Evolutionary conservation across 2,329 filamentous ascomycete genomes (phyloP), one percentile per base, ranked within the genome.

Genomic region (Rhytidhysteron rufulum): DNA sequence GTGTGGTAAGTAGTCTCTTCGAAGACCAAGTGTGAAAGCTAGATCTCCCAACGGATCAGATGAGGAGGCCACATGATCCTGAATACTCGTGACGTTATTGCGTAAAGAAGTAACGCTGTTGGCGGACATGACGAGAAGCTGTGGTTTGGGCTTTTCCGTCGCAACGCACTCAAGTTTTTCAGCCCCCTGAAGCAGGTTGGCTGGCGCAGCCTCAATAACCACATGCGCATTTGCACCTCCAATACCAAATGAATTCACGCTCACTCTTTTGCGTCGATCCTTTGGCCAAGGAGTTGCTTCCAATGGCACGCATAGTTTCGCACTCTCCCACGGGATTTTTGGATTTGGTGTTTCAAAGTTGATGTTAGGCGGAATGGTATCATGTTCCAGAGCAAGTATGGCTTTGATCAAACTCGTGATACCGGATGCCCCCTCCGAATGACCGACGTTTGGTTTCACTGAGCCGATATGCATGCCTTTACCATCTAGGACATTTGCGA

Each of bases 361-460:
- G 34, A 36, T 36, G 34, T 25, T 24, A 16, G 67, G 68, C 2
- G 47, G 68, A 9, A 72, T 71, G 2, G 45, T 57, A 1, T 49
- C 49, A 5, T 65, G 53, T 41, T 75, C 70, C 1, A 74, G 41
- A 0, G 63, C 60, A 10, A 75, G 35, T 2, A 69, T 51, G 11
- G 55, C 54, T 40, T 77, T 77, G 15, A 77, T 62, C 2, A 77
- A 17, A 0, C 59, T 59, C 0, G 61, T 59, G 0, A 77, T 36
- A 0, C 71, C 74, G 1, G 66, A 63, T 0, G 71, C 69, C 0
- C 61, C 66, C 46, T 75, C 73, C 0, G 53, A 49, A 43, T 78
- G 74, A 0, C 73, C 73, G 11, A 60, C 41, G 34, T 53, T 53
- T 4, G 45, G 40, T 34, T 48, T 43, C 13, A 40, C 52, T 51